Percentiles rank a stretch among this genome's conserved stretches.
Conservation (phyloP, 2,329 filamentous ascomycete species). For the Fusarium buharicum region DNA sequence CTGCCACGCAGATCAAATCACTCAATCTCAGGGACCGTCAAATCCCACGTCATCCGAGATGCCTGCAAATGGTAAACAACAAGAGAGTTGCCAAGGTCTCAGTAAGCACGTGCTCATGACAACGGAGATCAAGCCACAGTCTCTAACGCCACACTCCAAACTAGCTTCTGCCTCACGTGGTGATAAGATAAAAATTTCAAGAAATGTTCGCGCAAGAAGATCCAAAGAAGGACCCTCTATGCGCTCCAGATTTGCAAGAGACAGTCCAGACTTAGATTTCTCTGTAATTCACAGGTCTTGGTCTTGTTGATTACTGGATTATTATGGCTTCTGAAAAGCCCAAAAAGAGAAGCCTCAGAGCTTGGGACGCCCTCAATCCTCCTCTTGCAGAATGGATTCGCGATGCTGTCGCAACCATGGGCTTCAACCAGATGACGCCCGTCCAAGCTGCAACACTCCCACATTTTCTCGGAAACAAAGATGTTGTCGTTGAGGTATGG, state of each 20-base stretch:
- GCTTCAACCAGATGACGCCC: conserved; percentile 87
- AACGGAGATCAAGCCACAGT: conserved; percentile 12
- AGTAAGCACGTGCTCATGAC: conserved; percentile 25
- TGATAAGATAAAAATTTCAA: conserved; percentile 49
- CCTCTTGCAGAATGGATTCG: conserved; percentile 75
- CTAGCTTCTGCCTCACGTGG: conserved; percentile 40
- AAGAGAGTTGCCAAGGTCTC: neutral
- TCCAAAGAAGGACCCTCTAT: conserved; percentile 32
- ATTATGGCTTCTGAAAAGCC: conserved; percentile 50
- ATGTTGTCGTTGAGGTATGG: conserved; percentile 84
- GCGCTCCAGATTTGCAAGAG: conserved; percentile 20
- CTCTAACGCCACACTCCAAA: conserved; percentile 2
- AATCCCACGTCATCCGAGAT: conserved; percentile 23
- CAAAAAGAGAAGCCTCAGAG: conserved; percentile 60
- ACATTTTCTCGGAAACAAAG: conserved; percentile 88
- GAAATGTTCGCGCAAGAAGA: conserved; percentile 45
- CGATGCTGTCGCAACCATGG: conserved; percentile 84
- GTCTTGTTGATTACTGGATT: neutral
- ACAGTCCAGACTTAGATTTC: conserved; percentile 5
- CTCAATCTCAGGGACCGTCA: conserved; percentile 10
- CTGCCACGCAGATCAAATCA: conserved; percentile 7
- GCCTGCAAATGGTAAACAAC: too few species aligned
- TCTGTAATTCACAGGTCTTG: neutral
- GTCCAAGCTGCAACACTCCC: conserved; percentile 94
- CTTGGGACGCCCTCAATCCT: conserved; percentile 55